Evolutionary conservation across 2,329 filamentous ascomycete species (phyloP).

Genomic region (Penicillium hesseltinei): DNA sequence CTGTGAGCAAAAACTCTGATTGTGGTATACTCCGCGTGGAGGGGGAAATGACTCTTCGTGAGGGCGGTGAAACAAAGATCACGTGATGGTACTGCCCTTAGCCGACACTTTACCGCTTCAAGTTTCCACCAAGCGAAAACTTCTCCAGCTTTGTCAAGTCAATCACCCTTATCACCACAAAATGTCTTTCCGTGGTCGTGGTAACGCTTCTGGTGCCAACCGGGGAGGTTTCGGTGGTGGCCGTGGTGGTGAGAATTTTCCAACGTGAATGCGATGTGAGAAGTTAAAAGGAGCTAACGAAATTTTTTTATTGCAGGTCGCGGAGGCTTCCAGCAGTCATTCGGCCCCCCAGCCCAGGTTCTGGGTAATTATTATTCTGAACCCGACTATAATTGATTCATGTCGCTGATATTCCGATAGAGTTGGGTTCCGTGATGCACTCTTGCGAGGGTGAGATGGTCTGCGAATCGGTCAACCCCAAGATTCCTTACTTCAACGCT

Average conservation of each 20-base stretch:
- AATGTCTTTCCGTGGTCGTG: constrained; percentile 64
- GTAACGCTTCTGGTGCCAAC: constrained; percentile 53
- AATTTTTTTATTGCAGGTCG: constrained; percentile 51
- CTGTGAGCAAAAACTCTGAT: constrained; percentile 17
- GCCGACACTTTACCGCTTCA: constrained; percentile 44
- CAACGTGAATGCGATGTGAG: constrained; percentile 1
- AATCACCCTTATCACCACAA: constrained; percentile 34
- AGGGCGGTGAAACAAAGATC: constrained; percentile 38
- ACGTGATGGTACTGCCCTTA: constrained; percentile 34
- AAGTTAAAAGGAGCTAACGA: constrained; percentile 29
- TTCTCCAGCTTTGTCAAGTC: constrained; percentile 32
- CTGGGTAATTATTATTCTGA: constrained; percentile 46
- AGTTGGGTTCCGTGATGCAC: constrained; percentile 94
- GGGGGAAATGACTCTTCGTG: constrained; percentile 25
- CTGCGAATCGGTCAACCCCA: constrained; percentile 90
- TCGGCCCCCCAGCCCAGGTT: constrained; percentile 62
- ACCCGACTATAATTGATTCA: not conserved
- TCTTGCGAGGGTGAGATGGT: constrained; percentile 97
- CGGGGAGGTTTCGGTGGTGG: constrained; percentile 46
- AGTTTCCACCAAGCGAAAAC: constrained; percentile 46
- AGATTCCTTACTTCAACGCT: constrained; percentile 98
- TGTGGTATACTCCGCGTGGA: constrained; percentile 13
- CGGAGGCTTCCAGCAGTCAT: constrained; percentile 61
- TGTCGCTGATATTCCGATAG: constrained; percentile 48
- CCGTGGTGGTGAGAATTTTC: constrained; percentile 42